Evolutionary conservation across 202 grass and related monocot genomes (phyloP).

Genomic region (Dendrocalamus latiflorus): DNA sequence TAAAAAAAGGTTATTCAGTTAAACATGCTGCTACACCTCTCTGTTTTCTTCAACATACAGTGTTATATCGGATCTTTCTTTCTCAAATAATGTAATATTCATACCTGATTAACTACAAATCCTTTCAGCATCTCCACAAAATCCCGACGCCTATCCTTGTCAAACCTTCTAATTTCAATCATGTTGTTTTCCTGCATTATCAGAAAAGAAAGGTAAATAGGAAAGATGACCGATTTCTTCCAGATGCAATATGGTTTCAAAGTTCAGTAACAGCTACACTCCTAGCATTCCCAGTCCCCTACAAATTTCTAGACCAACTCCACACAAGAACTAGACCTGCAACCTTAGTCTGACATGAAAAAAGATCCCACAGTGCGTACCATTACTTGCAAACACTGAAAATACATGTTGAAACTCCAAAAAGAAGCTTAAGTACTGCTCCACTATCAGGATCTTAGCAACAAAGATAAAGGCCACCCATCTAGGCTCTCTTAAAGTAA

Average conservation of each 20-base stretch:
- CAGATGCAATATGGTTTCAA: neutral
- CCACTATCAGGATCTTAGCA: neutral
- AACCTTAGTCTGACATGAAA: neutral
- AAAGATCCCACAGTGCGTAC: neutral
- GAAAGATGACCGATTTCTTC: neutral
- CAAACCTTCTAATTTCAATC: too few relatives aligned
- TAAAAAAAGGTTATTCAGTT: too few relatives aligned
- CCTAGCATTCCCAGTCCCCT: neutral
- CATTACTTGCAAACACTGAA: neutral
- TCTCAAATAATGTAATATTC: too few relatives aligned
- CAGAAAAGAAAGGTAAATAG: too few relatives aligned
- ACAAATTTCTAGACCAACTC: neutral
- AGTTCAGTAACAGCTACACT: neutral
- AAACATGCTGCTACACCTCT: too few relatives aligned
- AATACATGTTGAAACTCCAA: slow-evolving; percentile 1
- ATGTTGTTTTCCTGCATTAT: too few relatives aligned
- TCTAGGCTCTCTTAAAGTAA: neutral
- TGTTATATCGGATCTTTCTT: too few relatives aligned
- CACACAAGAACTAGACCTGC: neutral
- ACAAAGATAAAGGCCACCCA: neutral
- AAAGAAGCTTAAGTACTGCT: neutral
- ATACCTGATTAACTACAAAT: too few relatives aligned
- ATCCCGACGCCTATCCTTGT: too few relatives aligned
- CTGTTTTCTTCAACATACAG: too few relatives aligned
- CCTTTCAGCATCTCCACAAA: too few relatives aligned